Conservation (phyloP, 2,329 filamentous ascomycete species). For the Cylindrodendrum hubeiense region DNA sequence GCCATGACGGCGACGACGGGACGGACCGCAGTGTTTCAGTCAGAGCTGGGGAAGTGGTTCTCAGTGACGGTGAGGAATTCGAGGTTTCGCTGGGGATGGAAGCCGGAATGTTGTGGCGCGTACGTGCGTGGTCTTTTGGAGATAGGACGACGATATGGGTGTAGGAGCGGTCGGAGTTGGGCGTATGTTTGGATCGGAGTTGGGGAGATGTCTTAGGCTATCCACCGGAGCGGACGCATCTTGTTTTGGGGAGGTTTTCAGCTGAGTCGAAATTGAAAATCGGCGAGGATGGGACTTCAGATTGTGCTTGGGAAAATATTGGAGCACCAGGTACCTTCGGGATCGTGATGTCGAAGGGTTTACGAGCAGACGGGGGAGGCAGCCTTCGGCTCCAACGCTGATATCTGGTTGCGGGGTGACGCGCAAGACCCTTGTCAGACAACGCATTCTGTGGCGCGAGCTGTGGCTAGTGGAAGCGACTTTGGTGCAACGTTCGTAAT, state of each 20-base stretch:
- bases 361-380: slow-evolving; percentile 3
- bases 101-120: slow-evolving; percentile 25
- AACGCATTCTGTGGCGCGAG: slow-evolving; percentile 18
- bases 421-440: slow-evolving; percentile 15
- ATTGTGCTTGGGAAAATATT: not conserved
- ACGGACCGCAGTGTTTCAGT: slow-evolving; percentile 40
- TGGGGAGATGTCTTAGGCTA: slow-evolving; percentile 17
- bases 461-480: not conserved
- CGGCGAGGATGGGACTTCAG: not conserved
- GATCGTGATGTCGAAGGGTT: slow-evolving; percentile 1
- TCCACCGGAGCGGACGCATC: slow-evolving; percentile 22
- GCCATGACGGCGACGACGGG: slow-evolving; percentile 67
- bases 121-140: not conserved
- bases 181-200: not conserved
- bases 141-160: not conserved
- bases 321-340: slow-evolving; percentile 9
- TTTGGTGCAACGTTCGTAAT: not conserved
- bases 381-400: slow-evolving; percentile 7
- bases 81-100: not conserved
- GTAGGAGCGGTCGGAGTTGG: not conserved
- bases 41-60: slow-evolving; percentile 25
- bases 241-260: not conserved
- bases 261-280: not conserved
- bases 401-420: slow-evolving; percentile 34
- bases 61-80: not conserved